phyloP scores from a whole-genome alignment of 1,284 basidiomycete genomes.

The Coniferiporia weirii region DNA sequence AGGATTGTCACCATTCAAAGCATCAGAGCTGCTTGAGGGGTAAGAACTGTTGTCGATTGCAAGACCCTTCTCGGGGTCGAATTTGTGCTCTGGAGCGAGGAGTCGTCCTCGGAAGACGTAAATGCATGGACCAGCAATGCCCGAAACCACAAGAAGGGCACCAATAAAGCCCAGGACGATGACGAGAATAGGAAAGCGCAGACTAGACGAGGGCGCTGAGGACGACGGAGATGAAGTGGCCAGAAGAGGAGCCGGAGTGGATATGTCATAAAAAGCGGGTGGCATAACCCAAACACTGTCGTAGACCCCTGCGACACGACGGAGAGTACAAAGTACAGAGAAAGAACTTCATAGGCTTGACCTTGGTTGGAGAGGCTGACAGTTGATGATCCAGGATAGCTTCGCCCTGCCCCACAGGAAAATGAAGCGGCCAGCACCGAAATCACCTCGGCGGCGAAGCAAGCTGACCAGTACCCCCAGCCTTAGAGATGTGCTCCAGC shows the following conservation, averaged over 20 bases:
- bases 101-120: constrained; percentile 10
- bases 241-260: neutral
- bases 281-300: neutral
- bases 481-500: too few relatives aligned
- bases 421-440: neutral
- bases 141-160: neutral
- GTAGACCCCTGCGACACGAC: neutral
- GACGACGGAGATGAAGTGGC: neutral
- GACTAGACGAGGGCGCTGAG: neutral
- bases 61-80: neutral
- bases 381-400: neutral
- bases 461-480: too few relatives aligned
- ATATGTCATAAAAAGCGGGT: constrained; percentile 4
- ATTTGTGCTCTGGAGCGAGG: neutral
- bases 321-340: neutral
- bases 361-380: neutral
- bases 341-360: neutral
- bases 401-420: neutral
- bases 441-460: neutral
- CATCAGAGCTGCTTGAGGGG: neutral
- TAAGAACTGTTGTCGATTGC: neutral
- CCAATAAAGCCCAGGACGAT: constrained; percentile 5
- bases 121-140: neutral
- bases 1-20: neutral
- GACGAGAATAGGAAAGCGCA: neutral